Base-by-base conservation (phyloP, 2,329 filamentous ascomycete species). In the Aspergillus felis region DNA sequence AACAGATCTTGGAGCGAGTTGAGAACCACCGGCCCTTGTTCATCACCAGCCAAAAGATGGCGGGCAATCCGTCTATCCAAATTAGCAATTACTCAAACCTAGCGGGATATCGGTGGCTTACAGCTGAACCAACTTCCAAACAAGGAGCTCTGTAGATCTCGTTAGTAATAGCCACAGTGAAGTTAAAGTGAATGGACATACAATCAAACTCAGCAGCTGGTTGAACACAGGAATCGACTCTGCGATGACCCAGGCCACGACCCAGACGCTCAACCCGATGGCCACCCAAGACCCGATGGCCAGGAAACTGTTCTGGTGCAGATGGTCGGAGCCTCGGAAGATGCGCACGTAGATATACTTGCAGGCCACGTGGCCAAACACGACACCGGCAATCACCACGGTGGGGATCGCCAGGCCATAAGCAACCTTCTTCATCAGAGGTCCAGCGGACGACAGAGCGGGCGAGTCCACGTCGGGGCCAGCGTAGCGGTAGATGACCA, bases 191-290 rank as follows among this genome's bases (percentile, higher is more conserved):
- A 7, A 51, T 41, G 2, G 27, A 6, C 59, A 50, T 70, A 73
- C 65, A 61, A 89, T 83, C 22, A 90, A 73, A 20, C 84, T 84
- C 29, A 90, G 74, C 5, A 91, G 73, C 51, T 85, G 79, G 65
- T 84, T 84, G 76, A 90, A 91, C 47, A 85, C 82, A 1, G 88
- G 88, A 3, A 91, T 86, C 0, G 84, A 84, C 70, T 88, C 84
- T 2, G 87, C 86, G 54, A 91, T 85, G 55, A 90, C 70, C 79
- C 84, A 88, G 1, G 85, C 83, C 6, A 87, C 58, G 1, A 83
- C 64, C 84, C 86, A 90, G 12, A 84, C 70, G 17, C 67, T 70
- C 0, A 80, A 67, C 2, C 82, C 81, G 42, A 90, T 82, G 2
- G 61, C 78, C 6, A 84, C 66, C 88, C 87, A 90, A 8, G 78